Evolutionary conservation across 768 basidiomycete species (phyloP).

Genomic region (Neoboletus subvelutipes): DNA sequence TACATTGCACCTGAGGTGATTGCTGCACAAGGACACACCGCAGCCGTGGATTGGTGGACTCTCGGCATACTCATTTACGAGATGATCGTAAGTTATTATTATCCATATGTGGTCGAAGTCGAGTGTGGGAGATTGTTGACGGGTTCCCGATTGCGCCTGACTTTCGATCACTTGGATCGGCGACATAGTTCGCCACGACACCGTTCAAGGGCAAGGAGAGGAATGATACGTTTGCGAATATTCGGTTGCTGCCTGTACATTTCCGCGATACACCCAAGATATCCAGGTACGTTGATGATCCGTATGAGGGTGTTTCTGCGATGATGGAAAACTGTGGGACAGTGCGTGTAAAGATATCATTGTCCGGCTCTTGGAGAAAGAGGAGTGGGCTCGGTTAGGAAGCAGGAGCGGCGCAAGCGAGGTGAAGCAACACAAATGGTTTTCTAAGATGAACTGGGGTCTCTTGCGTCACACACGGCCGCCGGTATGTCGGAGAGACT

Average conservation of each 20-base stretch:
- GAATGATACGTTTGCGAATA: constrained; percentile 94
- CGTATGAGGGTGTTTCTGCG: background rate
- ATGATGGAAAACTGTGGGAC: constrained; percentile 16
- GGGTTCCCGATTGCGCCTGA: constrained; percentile 33
- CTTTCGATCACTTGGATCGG: constrained; percentile 22
- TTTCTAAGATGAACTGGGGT: constrained; percentile 95
- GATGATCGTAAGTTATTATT: constrained; percentile 81
- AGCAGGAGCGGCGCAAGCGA: constrained; percentile 95
- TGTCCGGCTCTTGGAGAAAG: constrained; percentile 85
- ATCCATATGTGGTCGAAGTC: constrained; percentile 21
- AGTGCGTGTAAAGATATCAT: constrained; percentile 90
- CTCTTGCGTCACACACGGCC: constrained; percentile 88
- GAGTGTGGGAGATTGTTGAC: constrained; percentile 30
- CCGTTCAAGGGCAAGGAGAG: constrained; percentile 97
- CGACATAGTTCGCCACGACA: constrained; percentile 87
- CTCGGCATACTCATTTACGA: constrained; percentile 97
- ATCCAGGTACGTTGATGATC: constrained; percentile 52
- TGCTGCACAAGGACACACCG: constrained; percentile 93
- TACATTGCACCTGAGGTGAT: constrained; percentile 99
- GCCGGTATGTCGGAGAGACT: constrained; percentile 59
- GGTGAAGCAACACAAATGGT: constrained; percentile 99
- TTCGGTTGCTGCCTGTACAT: constrained; percentile 78
- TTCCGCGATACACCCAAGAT: constrained; percentile 87
- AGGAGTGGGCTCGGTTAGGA: constrained; percentile 83
- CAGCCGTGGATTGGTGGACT: constrained; percentile 99